Base-by-base conservation (phyloP, 257 asterid species). In the Datura wrightii region DNA sequence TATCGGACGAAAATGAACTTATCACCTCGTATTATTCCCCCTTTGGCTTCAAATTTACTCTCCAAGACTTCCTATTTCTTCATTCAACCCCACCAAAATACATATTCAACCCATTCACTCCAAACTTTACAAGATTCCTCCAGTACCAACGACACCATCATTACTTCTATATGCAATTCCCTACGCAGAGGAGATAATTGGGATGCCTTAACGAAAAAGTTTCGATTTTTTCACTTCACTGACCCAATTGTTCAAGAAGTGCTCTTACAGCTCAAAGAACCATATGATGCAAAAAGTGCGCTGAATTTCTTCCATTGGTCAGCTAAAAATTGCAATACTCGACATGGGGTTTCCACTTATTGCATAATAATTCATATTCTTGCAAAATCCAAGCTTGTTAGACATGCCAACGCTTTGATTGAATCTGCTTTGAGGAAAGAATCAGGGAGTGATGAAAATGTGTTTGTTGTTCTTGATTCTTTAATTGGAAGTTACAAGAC, bases 241-340 rank as follows among this genome's bases (percentile, higher is more conserved):
- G 65, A 53, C 79, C 55, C 90, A n/a, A 16, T 90, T 19, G 83
- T 93, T 72, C 87, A 85, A 81, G 87, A 83, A 76, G 85, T 91
- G 16, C 96, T 95, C 15, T 48, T 95, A 69, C 93, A 89, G 48
- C 90, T 94, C 83, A 92, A 92, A 87, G 94, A 94, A 48, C 94
- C 95, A 79, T 59, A 74, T 16, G 85, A 89, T 89, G 94, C 94
- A 1, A 90, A 90, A 85, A 91, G 89, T 79, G 97, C 97, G n/a
- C 91, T 95, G 37, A 90, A 41, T 46, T 95, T 95, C 84, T 95
- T 95, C 87, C 96, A 94, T 72, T 94, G 97, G 97, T 89, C 97
- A 4, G 88, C 94, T 0, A 92, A 88, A 42, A 85, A 84, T 24
- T 83, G 44, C 86, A 80, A 86, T 56, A 79, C 85, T 46, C 79